phyloP scores from a whole-genome alignment of 345 rosid genomes.

The Laguncularia racemosa region DNA sequence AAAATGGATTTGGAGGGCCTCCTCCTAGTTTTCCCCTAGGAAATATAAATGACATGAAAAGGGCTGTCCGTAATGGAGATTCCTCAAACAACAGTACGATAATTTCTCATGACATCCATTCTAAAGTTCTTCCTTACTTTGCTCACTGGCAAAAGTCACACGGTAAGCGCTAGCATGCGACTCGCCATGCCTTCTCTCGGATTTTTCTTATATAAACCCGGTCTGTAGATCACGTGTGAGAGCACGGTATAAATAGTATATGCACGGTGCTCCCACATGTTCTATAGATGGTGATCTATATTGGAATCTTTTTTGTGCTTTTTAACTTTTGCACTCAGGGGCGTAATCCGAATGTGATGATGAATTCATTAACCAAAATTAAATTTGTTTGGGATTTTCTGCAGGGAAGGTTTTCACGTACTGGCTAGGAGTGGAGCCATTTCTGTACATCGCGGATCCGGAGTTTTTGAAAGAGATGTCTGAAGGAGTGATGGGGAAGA shows the following conservation, averaged over 20 bases:
- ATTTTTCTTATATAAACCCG: neutral
- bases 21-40: conserved; percentile 76
- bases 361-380: neutral
- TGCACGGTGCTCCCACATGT: no score
- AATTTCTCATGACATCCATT: conserved; percentile 76
- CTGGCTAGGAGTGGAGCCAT: conserved; percentile 96
- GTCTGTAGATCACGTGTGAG: no score
- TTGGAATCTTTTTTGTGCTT: no score
- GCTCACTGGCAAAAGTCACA: conserved; percentile 68
- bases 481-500: conserved; percentile 76
- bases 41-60: conserved; percentile 61
- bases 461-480: conserved; percentile 74
- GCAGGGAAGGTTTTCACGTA: conserved; percentile 88
- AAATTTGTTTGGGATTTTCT: neutral
- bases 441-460: conserved; percentile 81
- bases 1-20: conserved; percentile 72
- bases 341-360: neutral
- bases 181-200: neutral
- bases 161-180: conserved; percentile 27
- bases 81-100: conserved; percentile 7
- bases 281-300: no score
- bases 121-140: conserved; percentile 69
- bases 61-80: conserved; percentile 7
- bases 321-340: no score
- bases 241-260: no score